Evolutionary conservation across 352 stramenopile species (phyloP).

Genomic region (Globisporangium acanthophoron): DNA sequence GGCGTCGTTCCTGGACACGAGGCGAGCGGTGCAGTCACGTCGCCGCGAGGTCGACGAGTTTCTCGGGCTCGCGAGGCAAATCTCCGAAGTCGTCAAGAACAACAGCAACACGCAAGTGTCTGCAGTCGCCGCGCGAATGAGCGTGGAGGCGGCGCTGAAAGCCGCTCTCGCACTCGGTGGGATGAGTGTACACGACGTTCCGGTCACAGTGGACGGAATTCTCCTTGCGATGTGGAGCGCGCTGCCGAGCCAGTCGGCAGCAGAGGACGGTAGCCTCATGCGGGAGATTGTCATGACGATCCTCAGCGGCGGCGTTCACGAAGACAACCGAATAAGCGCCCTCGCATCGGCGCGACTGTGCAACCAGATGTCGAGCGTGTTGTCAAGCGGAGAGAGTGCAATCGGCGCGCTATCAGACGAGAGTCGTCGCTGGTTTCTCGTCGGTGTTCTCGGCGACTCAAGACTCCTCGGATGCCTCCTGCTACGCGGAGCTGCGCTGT

Average conservation of each 20-base stretch:
- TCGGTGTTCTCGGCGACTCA: constrained; percentile 20
- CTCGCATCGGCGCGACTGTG: constrained; percentile 8
- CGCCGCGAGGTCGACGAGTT: constrained; percentile 23
- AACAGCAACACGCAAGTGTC: background rate
- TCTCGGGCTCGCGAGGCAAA: constrained; percentile 7
- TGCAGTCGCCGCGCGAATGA: constrained; percentile 15
- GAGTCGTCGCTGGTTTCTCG: constrained; percentile 14
- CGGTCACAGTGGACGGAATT: constrained; percentile 18
- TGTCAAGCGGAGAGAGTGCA: constrained; percentile 5
- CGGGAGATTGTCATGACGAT: constrained; percentile 21
- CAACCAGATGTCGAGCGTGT: constrained; percentile 15
- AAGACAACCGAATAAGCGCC: background rate
- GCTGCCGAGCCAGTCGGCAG: background rate
- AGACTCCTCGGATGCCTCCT: constrained; percentile 23
- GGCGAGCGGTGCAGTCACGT: constrained; percentile 19
- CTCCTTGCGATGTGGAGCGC: constrained; percentile 1
- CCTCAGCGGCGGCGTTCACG: constrained; percentile 4
- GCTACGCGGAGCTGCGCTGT: constrained; percentile 9
- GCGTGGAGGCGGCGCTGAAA: constrained; percentile 21
- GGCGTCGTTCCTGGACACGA: constrained; percentile 19
- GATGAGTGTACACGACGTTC: constrained; percentile 17
- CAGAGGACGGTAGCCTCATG: constrained; percentile 16
- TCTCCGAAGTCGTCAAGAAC: constrained; percentile 12
- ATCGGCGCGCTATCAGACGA: constrained; percentile 5
- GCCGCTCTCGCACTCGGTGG: constrained; percentile 16